Conservation (phyloP, 768 basidiomycete species). For the Coprinopsis strossmayeri region DNA sequence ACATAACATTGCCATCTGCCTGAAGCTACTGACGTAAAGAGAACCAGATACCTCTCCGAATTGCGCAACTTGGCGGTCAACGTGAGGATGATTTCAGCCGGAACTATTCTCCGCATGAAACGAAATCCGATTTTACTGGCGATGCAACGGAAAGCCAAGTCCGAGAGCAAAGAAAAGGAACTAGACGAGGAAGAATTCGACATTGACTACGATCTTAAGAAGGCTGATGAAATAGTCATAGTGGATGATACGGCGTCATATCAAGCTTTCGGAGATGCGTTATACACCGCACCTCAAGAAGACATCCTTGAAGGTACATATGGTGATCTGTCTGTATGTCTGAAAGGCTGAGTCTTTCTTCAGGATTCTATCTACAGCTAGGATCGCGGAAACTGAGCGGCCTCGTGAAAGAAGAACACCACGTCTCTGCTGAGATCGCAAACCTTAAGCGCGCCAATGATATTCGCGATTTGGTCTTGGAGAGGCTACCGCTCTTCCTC, state of each 20-base stretch:
- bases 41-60: constrained; percentile 69
- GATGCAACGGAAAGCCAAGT: constrained; percentile 45
- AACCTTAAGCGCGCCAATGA: constrained; percentile 43
- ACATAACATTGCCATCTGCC: neutral
- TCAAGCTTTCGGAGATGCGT: constrained; percentile 68
- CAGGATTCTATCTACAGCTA: constrained; percentile 70
- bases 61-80: constrained; percentile 86
- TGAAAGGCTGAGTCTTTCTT: constrained; percentile 1
- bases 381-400: constrained; percentile 71
- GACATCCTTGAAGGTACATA: constrained; percentile 75
- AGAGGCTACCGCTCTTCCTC: constrained; percentile 85
- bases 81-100: constrained; percentile 41
- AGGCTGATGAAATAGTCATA: constrained; percentile 66
- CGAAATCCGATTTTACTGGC: constrained; percentile 67
- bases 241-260: constrained; percentile 83
- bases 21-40: neutral
- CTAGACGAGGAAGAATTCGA: constrained; percentile 63
- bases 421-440: constrained; percentile 45
- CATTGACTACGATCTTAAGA: constrained; percentile 61
- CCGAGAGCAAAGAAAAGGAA: constrained; percentile 18
- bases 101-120: constrained; percentile 61
- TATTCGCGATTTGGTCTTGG: constrained; percentile 59
- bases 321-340: neutral
- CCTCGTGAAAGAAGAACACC: constrained; percentile 74
- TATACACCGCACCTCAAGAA: constrained; percentile 83